Conservation (phyloP, 2,329 filamentous ascomycete species). For the Pseudopithomyces maydicus region DNA sequence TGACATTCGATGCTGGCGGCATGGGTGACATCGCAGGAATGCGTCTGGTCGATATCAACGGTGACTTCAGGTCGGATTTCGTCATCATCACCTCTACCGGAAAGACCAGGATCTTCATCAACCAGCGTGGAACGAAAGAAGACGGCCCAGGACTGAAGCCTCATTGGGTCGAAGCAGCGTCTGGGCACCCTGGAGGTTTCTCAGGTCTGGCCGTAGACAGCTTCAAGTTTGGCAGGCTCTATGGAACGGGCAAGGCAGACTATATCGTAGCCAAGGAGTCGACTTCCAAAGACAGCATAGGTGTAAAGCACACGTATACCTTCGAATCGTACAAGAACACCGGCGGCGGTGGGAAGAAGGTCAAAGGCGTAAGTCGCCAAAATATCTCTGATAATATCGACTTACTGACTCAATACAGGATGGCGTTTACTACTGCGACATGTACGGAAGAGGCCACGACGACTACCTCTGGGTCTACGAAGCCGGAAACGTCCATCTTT, state of each 20-base stretch:
- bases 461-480: constrained; percentile 19
- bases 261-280: constrained; percentile 25
- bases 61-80: constrained; percentile 15
- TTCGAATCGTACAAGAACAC: constrained; percentile 26
- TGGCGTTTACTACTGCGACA: constrained; percentile 37
- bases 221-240: constrained; percentile 31
- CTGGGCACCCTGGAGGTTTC: constrained; percentile 4
- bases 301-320: constrained; percentile 9
- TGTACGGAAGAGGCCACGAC: constrained; percentile 29
- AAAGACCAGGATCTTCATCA: constrained; percentile 17
- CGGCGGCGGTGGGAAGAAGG: constrained; percentile 23
- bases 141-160: constrained; percentile 15
- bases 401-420: constrained; percentile 9
- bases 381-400: background rate
- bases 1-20: constrained; percentile 9
- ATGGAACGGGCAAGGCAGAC: constrained; percentile 18
- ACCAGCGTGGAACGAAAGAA: constrained; percentile 17
- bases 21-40: constrained; percentile 10
- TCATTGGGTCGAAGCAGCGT: constrained; percentile 11
- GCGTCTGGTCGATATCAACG: constrained; percentile 29
- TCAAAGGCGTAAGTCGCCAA: constrained; percentile 20
- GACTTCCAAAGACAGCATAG: constrained; percentile 6
- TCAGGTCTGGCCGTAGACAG: constrained; percentile 10
- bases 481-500: constrained; percentile 11
- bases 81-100: constrained; percentile 12